These are phyloP conservation scores for Psilocybe tampanensis DNA, from an alignment of 768 basidiomycete species.

Conservation along the genomic window DNA sequence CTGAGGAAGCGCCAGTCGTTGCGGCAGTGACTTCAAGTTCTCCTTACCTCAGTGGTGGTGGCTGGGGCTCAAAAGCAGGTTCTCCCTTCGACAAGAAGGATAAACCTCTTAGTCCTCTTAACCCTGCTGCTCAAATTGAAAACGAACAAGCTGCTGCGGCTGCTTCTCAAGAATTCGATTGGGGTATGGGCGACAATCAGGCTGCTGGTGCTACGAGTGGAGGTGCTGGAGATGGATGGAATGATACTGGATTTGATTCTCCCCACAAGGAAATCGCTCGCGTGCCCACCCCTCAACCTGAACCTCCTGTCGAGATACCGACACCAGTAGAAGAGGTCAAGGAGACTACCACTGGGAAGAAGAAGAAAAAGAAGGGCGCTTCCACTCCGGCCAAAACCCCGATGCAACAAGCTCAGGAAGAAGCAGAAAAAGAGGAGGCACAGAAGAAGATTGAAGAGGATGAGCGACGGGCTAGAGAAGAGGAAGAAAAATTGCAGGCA, in stretches of 20 bases:
- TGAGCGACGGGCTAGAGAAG: constrained; percentile 11
- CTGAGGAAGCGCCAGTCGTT: constrained; percentile 12
- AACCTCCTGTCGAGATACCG: constrained; percentile 13
- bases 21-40: constrained; percentile 1
- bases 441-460: constrained; percentile 2
- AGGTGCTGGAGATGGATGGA: constrained; percentile 10
- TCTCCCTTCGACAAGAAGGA: constrained; percentile 26
- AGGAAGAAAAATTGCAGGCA: constrained; percentile 7
- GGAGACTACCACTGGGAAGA: constrained; percentile 21
- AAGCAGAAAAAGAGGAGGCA: constrained; percentile 16
- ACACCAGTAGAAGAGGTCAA: constrained; percentile 16
- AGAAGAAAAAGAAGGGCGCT: constrained; percentile 29
- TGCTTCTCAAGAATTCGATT: constrained; percentile 7
- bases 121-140: constrained; percentile 30
- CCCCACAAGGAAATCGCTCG: background rate
- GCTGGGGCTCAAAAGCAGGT: constrained; percentile 25
- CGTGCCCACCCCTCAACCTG: constrained; percentile 12
- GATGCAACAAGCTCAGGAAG: constrained; percentile 1
- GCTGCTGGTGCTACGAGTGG: constrained; percentile 8
- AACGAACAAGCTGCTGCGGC: constrained; percentile 14
- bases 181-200: constrained; percentile 13
- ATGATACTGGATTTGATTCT: background rate
- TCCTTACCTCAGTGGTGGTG: constrained; percentile 13
- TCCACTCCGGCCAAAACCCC: constrained; percentile 15
- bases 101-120: constrained; percentile 35